Evolutionary conservation across 2,329 filamentous ascomycete species (phyloP).

Genomic region (Nothopassalora personata): DNA sequence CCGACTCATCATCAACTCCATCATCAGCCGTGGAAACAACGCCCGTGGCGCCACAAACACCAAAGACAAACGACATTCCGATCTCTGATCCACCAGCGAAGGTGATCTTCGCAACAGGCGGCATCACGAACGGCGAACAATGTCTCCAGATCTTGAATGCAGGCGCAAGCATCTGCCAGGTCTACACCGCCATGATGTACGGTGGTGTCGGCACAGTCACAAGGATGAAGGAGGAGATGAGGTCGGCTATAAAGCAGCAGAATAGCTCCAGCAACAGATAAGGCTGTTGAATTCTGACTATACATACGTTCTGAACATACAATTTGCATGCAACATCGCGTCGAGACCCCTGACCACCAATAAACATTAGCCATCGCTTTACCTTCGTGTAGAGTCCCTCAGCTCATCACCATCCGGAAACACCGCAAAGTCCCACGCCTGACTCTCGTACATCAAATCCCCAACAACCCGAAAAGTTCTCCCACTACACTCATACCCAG

Average conservation of each 20-base stretch:
- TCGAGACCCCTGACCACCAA: no score
- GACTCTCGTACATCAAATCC: no score
- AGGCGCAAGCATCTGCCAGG: slow-evolving; percentile 65
- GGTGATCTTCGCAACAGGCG: slow-evolving; percentile 88
- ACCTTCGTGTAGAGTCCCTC: no score
- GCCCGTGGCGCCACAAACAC: neutral
- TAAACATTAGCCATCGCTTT: no score
- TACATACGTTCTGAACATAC: neutral
- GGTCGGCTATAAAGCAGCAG: slow-evolving; percentile 34
- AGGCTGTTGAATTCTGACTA: neutral
- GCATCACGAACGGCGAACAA: slow-evolving; percentile 82
- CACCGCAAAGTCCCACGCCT: no score
- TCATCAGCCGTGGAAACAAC: neutral
- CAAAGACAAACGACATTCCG: slow-evolving; percentile 5
- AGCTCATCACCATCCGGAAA: no score
- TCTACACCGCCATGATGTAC: slow-evolving; percentile 70
- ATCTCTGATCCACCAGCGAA: slow-evolving; percentile 45
- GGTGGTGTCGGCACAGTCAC: slow-evolving; percentile 58
- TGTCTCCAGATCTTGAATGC: slow-evolving; percentile 77
- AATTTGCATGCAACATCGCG: neutral
- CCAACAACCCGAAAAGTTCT: no score
- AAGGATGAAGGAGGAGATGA: slow-evolving; percentile 48
- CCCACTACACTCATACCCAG: no score
- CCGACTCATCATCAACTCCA: neutral
- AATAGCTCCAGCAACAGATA: neutral